Conservation (phyloP, 169 alveolate genomes). For the Ichthyophthirius multifiliis region DNA sequence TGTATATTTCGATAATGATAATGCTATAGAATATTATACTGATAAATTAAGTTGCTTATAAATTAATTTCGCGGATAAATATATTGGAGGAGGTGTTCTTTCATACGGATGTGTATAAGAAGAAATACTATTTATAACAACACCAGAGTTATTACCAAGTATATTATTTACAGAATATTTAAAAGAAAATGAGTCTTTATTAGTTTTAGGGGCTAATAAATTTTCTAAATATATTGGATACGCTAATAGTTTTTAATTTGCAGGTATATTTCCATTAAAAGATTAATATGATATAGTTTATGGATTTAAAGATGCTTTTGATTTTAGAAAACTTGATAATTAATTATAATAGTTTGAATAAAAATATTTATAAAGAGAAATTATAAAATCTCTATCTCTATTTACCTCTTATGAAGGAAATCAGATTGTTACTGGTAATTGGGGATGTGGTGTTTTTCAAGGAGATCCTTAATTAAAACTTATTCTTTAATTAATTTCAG, state of each 20-base stretch:
- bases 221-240: constrained; percentile 51
- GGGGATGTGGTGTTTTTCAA: constrained; percentile 87
- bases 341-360: no score
- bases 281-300: no score
- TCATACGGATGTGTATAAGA: constrained; percentile 56
- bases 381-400: no score
- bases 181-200: constrained; percentile 28
- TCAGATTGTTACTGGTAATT: constrained; percentile 71
- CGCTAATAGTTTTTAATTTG: constrained; percentile 13
- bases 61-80: constrained; percentile 58
- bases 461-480: constrained; percentile 64
- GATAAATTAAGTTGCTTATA: not conserved
- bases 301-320: no score
- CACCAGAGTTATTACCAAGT: constrained; percentile 34
- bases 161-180: constrained; percentile 28
- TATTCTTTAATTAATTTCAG: constrained; percentile 61
- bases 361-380: no score
- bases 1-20: not conserved
- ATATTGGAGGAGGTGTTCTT: constrained; percentile 63
- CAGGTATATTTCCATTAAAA: no score
- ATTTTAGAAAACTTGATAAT: no score
- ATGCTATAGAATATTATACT: not conserved
- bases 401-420: constrained; percentile 12
- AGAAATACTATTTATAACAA: constrained; percentile 54
- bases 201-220: constrained; percentile 23